phyloP scores from a whole-genome alignment of 768 basidiomycete genomes.

The Lactarius sp. region DNA sequence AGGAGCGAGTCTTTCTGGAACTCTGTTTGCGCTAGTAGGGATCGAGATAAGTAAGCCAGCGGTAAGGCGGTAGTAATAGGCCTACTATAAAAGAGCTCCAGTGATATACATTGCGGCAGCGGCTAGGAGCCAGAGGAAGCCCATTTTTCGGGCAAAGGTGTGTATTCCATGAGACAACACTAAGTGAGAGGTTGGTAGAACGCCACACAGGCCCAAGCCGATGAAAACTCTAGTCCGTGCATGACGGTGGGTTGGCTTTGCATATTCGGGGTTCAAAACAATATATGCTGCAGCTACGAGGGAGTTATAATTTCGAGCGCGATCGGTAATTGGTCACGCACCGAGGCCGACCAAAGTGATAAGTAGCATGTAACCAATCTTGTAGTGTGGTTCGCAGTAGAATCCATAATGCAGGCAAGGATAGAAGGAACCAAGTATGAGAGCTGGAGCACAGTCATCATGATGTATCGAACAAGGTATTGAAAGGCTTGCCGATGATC shows the following conservation, averaged over 20 bases:
- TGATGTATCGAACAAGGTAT: conserved; percentile 13
- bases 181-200: conserved; percentile 66
- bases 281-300: conserved; percentile 59
- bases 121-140: conserved; percentile 61
- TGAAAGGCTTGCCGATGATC: conserved; percentile 50
- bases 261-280: conserved; percentile 74
- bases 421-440: conserved; percentile 75
- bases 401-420: conserved; percentile 77
- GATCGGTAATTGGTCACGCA: conserved; percentile 33
- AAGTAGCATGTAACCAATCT: conserved; percentile 48
- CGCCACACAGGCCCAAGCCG: conserved; percentile 63
- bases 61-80: conserved; percentile 29
- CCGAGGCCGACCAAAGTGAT: conserved; percentile 54
- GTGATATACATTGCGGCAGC: conserved; percentile 72
- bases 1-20: conserved; percentile 71
- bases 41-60: conserved; percentile 24
- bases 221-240: conserved; percentile 78
- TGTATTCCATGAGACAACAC: conserved; percentile 52
- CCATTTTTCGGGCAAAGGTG: conserved; percentile 55
- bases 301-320: not conserved
- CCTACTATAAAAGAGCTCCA: conserved; percentile 82
- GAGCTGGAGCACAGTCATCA: conserved; percentile 35
- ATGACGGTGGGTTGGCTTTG: conserved; percentile 67
- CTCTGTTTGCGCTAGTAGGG: conserved; percentile 63
- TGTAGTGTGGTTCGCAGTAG: conserved; percentile 54